Evolutionary conservation across 2,329 filamentous ascomycete genomes (phyloP).

Genomic region (Dothidotthia symphoricarpi): DNA sequence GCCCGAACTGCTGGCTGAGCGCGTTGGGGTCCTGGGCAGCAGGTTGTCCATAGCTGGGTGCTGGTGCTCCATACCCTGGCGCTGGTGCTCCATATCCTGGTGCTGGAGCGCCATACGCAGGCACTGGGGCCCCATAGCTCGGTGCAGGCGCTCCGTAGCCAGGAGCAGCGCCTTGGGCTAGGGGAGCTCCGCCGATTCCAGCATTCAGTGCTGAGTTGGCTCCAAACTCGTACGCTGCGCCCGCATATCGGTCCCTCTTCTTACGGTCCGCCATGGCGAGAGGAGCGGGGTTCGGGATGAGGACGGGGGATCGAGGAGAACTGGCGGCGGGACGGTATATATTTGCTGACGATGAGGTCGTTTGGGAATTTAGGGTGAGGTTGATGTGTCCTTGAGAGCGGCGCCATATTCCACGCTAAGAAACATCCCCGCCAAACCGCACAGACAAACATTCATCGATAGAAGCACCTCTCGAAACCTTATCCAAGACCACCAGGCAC

Average conservation of each 20-base stretch:
- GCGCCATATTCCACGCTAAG: constrained; percentile 32
- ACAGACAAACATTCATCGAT: constrained; percentile 5
- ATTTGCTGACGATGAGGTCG: constrained; percentile 12
- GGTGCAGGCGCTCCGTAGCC: constrained; percentile 35
- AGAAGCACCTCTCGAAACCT: constrained; percentile 3
- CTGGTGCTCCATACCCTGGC: constrained; percentile 37
- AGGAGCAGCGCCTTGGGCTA: constrained; percentile 14
- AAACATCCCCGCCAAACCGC: constrained; percentile 22
- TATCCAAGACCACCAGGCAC: constrained; percentile 9
- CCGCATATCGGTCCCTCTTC: constrained; percentile 94
- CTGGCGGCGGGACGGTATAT: constrained; percentile 8
- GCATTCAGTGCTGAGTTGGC: constrained; percentile 66
- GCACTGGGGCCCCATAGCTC: constrained; percentile 17
- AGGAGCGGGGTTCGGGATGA: constrained; percentile 13
- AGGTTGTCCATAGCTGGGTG: constrained; percentile 44
- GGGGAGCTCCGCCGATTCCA: constrained; percentile 46
- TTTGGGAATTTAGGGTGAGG: constrained; percentile 24
- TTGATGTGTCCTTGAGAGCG: constrained; percentile 38
- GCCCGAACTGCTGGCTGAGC: constrained; percentile 78
- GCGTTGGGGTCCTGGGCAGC: constrained; percentile 57
- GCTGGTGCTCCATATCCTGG: constrained; percentile 38
- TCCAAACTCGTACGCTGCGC: constrained; percentile 92
- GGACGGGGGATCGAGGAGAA: constrained; percentile 8
- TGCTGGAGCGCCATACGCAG: constrained; percentile 41
- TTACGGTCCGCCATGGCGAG: constrained; percentile 50